Evolutionary conservation across 2,329 filamentous ascomycete species (phyloP).

Genomic region (Fusarium sp.): DNA sequence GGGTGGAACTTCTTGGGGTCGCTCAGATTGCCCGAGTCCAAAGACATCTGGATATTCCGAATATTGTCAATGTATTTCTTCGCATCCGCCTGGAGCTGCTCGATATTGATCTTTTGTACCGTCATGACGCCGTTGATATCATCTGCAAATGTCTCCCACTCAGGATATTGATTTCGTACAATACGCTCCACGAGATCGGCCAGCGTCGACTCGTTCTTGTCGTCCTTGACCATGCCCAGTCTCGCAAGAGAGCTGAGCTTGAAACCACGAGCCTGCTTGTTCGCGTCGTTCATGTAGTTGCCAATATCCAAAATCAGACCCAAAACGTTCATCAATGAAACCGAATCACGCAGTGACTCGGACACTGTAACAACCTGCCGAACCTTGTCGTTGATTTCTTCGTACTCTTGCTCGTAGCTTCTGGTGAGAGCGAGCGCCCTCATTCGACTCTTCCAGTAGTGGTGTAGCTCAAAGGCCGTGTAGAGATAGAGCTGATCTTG

Average conservation of each 20-base stretch:
- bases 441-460: conserved; percentile 99
- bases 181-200: conserved; percentile 96
- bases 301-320: conserved; percentile 96
- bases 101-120: conserved; percentile 92
- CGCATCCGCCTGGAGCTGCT: conserved; percentile 86
- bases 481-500: conserved; percentile 96
- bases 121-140: conserved; percentile 83
- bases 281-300: conserved; percentile 99
- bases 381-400: conserved; percentile 87
- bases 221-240: conserved; percentile 97
- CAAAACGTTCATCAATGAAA: conserved; percentile 93
- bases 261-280: conserved; percentile 98
- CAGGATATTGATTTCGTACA: conserved; percentile 93
- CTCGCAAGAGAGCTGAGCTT: conserved; percentile 94
- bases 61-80: conserved; percentile 95
- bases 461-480: conserved; percentile 92
- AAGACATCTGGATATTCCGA: conserved; percentile 88
- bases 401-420: conserved; percentile 87
- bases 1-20: conserved; percentile 98
- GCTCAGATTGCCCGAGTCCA: conserved; percentile 93
- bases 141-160: conserved; percentile 88
- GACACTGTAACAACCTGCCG: conserved; percentile 87
- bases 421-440: conserved; percentile 85
- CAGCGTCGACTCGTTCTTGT: conserved; percentile 97
- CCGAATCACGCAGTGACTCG: conserved; percentile 88